Conservation (phyloP, 2,329 filamentous ascomycete genomes). For the Alternaria metachromatica region DNA sequence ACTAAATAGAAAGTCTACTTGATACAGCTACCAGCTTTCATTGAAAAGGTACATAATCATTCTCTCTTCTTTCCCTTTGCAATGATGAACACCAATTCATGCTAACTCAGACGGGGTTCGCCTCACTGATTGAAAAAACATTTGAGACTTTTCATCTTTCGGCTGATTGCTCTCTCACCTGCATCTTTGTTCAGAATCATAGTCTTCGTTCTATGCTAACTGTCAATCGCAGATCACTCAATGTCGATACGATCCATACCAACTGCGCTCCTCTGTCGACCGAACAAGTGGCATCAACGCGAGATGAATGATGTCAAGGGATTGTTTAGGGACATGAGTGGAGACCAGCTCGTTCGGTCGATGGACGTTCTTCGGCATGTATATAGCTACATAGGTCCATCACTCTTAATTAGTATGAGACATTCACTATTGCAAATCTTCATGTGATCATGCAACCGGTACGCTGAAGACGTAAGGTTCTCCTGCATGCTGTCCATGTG, state of each 20-base stretch:
- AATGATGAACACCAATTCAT: conserved; percentile 49
- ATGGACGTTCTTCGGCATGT: background rate
- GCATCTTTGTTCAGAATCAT: background rate
- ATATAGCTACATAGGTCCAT: background rate
- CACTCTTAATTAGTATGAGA: too few relatives aligned
- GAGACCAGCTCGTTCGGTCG: background rate
- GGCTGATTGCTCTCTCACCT: conserved; percentile 35
- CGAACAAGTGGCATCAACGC: background rate
- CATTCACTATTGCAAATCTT: too few relatives aligned
- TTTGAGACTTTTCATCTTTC: conserved; percentile 51
- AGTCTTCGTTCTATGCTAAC: conserved; percentile 10
- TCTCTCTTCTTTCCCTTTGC: conserved; percentile 14
- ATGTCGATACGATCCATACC: background rate
- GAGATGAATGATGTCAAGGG: background rate
- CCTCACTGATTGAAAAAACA: conserved; percentile 44
- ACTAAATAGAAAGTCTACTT: background rate
- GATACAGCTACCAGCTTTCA: background rate
- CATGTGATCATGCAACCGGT: too few relatives aligned
- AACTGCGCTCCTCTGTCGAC: background rate
- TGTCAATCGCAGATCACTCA: background rate
- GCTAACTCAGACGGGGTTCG: conserved; percentile 47
- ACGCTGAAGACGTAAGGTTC: too few relatives aligned
- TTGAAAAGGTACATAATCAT: conserved; percentile 17
- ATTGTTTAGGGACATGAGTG: background rate
- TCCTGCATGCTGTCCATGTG: background rate